Percentiles rank a stretch among this genome's conserved stretches.
phyloP scores from a whole-genome alignment of 495 filamentous ascomycete species.

The Usnea hakonensis region DNA sequence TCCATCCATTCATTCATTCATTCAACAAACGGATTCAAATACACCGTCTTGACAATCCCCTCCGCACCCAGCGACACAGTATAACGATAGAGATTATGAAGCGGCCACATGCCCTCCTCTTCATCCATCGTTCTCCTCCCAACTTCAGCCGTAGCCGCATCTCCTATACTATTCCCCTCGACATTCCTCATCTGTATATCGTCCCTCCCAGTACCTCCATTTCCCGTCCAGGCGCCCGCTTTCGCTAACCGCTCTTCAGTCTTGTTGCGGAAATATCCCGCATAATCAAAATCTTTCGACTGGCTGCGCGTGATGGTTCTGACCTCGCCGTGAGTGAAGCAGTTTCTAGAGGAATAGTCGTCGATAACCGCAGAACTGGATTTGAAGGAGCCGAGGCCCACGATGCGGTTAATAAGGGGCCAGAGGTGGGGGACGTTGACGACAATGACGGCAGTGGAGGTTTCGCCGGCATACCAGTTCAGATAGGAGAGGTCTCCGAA shows the following conservation, averaged over 20 bases:
- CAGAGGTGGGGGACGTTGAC: slow-evolving; percentile 55
- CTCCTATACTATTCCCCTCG: too few species aligned
- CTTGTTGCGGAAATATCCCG: slow-evolving; percentile 15
- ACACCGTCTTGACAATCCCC: slow-evolving; percentile 19
- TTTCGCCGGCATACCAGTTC: slow-evolving; percentile 60
- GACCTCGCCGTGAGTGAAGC: not conserved
- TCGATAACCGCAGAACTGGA: slow-evolving; percentile 2
- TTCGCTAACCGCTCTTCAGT: slow-evolving; percentile 18
- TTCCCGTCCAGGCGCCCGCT: not conserved
- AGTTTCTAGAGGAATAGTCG: not conserved
- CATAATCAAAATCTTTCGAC: slow-evolving; percentile 1
- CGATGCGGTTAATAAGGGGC: slow-evolving; percentile 47
- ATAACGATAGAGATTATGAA: too few species aligned
- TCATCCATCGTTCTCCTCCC: too few species aligned
- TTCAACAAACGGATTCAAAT: slow-evolving; percentile 8
- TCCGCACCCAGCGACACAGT: not conserved
- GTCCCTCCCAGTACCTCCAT: too few species aligned
- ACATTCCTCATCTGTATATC: too few species aligned
- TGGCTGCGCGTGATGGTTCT: not conserved
- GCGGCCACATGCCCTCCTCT: too few species aligned
- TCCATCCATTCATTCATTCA: too few species aligned
- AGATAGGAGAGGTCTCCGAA: slow-evolving; percentile 49
- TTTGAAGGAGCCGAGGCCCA: slow-evolving; percentile 41
- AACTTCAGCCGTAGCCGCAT: too few species aligned
- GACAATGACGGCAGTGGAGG: slow-evolving; percentile 52